Conservation (phyloP, 768 basidiomycete genomes). For the Leccinum subgranulosum region DNA sequence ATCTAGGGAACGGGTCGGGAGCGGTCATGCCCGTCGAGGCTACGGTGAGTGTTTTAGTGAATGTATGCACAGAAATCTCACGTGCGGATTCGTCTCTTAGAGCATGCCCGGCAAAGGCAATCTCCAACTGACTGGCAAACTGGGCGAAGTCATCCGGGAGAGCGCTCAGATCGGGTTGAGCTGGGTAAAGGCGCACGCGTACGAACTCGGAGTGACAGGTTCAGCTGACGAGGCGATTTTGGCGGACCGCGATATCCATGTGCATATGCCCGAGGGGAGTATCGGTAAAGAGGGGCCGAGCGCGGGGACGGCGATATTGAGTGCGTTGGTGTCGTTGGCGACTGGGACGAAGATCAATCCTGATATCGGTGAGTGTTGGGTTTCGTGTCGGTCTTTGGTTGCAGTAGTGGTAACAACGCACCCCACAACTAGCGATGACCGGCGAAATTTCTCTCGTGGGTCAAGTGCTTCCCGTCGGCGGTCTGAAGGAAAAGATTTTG, state of each 20-base stretch:
- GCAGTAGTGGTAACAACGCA: neutral
- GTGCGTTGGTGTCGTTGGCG: constrained; percentile 89
- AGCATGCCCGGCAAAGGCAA: constrained; percentile 95
- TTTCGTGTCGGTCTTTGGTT: neutral
- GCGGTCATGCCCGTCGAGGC: constrained; percentile 98
- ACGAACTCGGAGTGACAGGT: constrained; percentile 80
- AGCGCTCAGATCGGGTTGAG: constrained; percentile 92
- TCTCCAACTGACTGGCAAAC: constrained; percentile 92
- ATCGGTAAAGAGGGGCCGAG: constrained; percentile 96
- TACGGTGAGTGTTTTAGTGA: constrained; percentile 51
- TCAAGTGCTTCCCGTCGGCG: constrained; percentile 94
- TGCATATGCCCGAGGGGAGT: constrained; percentile 96
- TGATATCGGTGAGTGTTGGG: constrained; percentile 70
- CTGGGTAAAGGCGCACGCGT: constrained; percentile 91
- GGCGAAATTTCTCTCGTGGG: constrained; percentile 97
- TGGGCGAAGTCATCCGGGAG: constrained; percentile 97
- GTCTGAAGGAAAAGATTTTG: constrained; percentile 93
- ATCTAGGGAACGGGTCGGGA: constrained; percentile 93
- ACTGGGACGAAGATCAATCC: constrained; percentile 80
- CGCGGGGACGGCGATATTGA: constrained; percentile 90
- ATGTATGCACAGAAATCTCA: neutral
- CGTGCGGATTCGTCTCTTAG: constrained; percentile 35
- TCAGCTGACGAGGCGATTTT: constrained; percentile 72
- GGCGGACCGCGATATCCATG: constrained; percentile 84
- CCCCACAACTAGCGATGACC: constrained; percentile 81